Evolutionary conservation across 164 flowering plant genomes (phyloP).

Genomic region (Umbilicus rupestris): DNA sequence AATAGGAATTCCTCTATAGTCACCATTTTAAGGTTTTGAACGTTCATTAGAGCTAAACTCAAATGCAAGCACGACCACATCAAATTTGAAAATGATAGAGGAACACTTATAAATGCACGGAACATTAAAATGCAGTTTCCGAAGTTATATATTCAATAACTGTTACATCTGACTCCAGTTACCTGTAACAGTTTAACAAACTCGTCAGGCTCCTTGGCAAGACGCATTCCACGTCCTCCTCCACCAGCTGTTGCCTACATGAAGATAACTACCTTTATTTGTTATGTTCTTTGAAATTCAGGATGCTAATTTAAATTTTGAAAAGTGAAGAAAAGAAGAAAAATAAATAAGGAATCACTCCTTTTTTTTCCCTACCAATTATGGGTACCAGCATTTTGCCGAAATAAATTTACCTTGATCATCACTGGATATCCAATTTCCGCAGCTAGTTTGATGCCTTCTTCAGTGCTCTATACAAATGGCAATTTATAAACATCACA

Average conservation of each 20-base stretch:
- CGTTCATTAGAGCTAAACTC: background rate
- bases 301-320: background rate
- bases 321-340: background rate
- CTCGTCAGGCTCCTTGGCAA: slow-evolving; percentile 89
- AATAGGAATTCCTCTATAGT: background rate
- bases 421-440: slow-evolving; percentile 94
- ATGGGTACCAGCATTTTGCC: background rate
- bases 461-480: slow-evolving; percentile 71
- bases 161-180: background rate
- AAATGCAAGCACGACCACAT: background rate
- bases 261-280: slow-evolving; percentile 8
- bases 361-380: background rate
- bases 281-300: slow-evolving; percentile 7
- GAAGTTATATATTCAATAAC: background rate
- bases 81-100: background rate
- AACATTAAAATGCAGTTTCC: background rate
- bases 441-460: slow-evolving; percentile 70
- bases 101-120: background rate
- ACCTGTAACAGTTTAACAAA: slow-evolving; percentile 98
- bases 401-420: slow-evolving; percentile 62
- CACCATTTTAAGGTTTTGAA: background rate
- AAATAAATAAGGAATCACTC: background rate
- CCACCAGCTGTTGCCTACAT: slow-evolving; percentile 98
- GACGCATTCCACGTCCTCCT: slow-evolving; percentile 99
- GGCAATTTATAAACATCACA: slow-evolving; percentile 9